Evolutionary conservation across 208 protist species (phyloP).

Genomic region (Crithidia thermophila): DNA sequence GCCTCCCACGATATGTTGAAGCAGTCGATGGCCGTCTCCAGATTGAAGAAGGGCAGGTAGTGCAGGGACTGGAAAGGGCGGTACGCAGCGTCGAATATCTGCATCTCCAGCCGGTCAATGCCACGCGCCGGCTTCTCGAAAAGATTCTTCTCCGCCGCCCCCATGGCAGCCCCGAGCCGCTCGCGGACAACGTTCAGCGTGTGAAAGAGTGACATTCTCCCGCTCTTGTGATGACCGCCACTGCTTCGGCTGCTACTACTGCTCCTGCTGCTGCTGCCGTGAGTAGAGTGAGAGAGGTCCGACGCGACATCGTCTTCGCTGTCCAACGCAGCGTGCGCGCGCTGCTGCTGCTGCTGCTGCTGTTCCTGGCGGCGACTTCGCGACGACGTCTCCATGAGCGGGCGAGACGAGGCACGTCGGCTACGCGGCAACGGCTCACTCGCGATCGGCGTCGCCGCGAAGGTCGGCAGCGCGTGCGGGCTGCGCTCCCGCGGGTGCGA

Average conservation of each 20-base stretch:
- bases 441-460: conserved; percentile 5
- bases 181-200: conserved; percentile 20
- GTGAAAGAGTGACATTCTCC: conserved; percentile 15
- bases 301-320: too few relatives aligned
- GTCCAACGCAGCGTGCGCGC: too few relatives aligned
- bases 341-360: background rate
- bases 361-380: conserved; percentile 1
- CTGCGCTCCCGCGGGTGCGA: background rate
- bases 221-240: background rate
- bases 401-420: too few relatives aligned
- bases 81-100: conserved; percentile 55
- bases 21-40: conserved; percentile 89
- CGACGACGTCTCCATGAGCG: too few relatives aligned
- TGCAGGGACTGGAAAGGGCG: conserved; percentile 50
- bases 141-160: conserved; percentile 48
- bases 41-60: conserved; percentile 87
- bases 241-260: too few relatives aligned
- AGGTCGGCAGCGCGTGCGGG: conserved; percentile 8
- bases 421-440: too few relatives aligned
- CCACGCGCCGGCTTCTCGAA: conserved; percentile 49
- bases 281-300: too few relatives aligned
- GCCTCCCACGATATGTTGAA: conserved; percentile 89
- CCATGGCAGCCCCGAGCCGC: conserved; percentile 44
- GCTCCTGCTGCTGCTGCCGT: too few relatives aligned
- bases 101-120: conserved; percentile 50